Percentiles rank a stretch among this genome's conserved stretches.
phyloP scores from a whole-genome alignment of 1,284 basidiomycete species.

The Microbotryum intermedium region DNA sequence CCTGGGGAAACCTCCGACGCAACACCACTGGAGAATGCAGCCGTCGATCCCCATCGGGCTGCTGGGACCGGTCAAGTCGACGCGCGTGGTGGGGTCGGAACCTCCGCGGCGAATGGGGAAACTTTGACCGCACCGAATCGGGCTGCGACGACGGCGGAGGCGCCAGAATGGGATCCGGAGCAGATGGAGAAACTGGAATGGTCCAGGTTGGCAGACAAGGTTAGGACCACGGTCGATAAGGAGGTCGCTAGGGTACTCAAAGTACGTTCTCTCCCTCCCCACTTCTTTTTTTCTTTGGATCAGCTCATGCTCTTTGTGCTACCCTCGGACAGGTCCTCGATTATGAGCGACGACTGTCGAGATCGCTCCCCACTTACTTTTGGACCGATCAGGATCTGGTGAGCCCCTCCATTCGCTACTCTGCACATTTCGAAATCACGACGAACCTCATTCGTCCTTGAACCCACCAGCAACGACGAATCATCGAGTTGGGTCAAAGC shows the following conservation, averaged over 20 bases:
- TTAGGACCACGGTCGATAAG: constrained; percentile 81
- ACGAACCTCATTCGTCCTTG: not conserved
- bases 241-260: constrained; percentile 65
- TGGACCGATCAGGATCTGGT: constrained; percentile 38
- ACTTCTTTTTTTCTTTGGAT: too few relatives aligned
- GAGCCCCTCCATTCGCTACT: not conserved
- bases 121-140: not conserved
- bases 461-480: constrained; percentile 29
- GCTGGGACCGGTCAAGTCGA: not conserved
- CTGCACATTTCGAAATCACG: not conserved
- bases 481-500: constrained; percentile 25
- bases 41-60: not conserved
- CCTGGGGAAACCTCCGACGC: not conserved
- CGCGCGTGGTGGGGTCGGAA: too few relatives aligned
- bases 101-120: not conserved
- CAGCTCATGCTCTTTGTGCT: too few relatives aligned
- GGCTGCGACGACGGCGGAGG: not conserved
- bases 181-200: constrained; percentile 49
- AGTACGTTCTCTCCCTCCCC: constrained; percentile 38
- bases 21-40: not conserved
- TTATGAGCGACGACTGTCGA: constrained; percentile 68
- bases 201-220: constrained; percentile 63
- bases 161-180: constrained; percentile 39
- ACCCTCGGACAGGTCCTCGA: constrained; percentile 58
- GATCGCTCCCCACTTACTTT: constrained; percentile 52